phyloP scores from a whole-genome alignment of 345 rosid genomes.

The Dimocarpus longan region DNA sequence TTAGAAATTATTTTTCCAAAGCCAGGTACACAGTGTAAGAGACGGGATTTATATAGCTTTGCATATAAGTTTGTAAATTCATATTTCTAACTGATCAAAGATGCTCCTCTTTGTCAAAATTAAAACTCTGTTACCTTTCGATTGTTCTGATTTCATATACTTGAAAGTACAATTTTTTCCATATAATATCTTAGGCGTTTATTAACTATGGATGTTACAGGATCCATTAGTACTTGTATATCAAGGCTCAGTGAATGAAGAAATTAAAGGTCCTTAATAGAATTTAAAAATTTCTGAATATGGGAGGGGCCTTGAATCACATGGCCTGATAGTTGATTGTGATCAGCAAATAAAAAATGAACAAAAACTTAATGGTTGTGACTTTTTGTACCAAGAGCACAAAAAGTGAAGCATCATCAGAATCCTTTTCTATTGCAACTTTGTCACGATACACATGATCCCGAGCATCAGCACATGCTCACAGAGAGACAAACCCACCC shows the following conservation, averaged over 20 bases:
- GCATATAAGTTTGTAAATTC: conserved; percentile 31
- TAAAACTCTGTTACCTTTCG: background rate
- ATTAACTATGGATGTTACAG: background rate
- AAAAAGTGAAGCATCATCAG: too few relatives aligned
- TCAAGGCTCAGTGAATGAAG: too few relatives aligned
- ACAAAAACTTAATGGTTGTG: background rate
- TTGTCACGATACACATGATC: too few relatives aligned
- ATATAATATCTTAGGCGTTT: too few relatives aligned
- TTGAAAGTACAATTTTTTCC: background rate
- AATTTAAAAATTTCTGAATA: background rate
- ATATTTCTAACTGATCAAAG: conserved; percentile 30
- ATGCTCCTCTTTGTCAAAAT: background rate
- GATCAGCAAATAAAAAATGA: too few relatives aligned
- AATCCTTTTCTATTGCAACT: too few relatives aligned
- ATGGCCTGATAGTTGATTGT: background rate
- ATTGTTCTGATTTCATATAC: conserved; percentile 28
- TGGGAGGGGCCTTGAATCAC: background rate
- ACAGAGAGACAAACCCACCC: too few relatives aligned
- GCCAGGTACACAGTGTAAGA: conserved; percentile 24
- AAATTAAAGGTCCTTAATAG: background rate
- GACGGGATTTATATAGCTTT: conserved; percentile 23
- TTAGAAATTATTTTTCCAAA: conserved; percentile 9
- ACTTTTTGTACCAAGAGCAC: background rate
- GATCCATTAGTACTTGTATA: background rate
- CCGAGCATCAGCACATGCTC: background rate